Evolutionary conservation across 1,139 yeast genomes (phyloP).

Genomic region (Yamadazyma triangularis): DNA sequence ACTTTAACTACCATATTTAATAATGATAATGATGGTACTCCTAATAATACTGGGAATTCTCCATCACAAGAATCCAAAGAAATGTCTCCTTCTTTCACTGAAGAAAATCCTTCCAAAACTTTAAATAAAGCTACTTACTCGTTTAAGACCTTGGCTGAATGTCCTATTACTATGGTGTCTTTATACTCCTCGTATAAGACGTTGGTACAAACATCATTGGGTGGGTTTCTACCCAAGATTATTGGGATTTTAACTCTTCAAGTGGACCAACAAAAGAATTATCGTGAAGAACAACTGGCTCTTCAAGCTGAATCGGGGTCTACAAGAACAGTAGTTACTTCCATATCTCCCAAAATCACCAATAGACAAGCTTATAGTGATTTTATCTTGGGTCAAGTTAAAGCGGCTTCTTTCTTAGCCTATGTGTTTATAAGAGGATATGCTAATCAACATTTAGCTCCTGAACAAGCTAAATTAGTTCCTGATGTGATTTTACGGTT

Average conservation of each 20-base stretch:
- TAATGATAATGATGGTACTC: conserved; percentile 21
- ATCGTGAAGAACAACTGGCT: conserved; percentile 42
- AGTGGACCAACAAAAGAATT: conserved; percentile 48
- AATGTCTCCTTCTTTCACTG: conserved; percentile 30
- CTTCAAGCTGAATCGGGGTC: conserved; percentile 32
- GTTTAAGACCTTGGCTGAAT: conserved; percentile 89
- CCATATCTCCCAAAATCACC: conserved; percentile 60
- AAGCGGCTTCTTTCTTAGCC: conserved; percentile 93
- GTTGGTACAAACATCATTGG: conserved; percentile 66
- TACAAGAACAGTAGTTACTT: conserved; percentile 49
- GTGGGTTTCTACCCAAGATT: conserved; percentile 77
- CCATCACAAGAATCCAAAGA: conserved; percentile 34
- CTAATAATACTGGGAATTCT: conserved; percentile 6
- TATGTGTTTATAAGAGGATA: conserved; percentile 86
- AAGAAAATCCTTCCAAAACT: conserved; percentile 35
- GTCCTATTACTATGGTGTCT: conserved; percentile 95
- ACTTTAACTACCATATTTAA: conserved; percentile 64
- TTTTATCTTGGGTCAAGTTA: conserved; percentile 90
- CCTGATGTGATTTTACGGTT: conserved; percentile 86
- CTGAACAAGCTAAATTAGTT: conserved; percentile 61
- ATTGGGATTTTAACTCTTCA: conserved; percentile 71
- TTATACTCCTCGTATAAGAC: conserved; percentile 83
- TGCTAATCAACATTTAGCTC: conserved; percentile 59
- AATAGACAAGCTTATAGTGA: conserved; percentile 84
- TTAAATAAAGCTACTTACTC: conserved; percentile 65